phyloP scores from a whole-genome alignment of 106 monocot genomes.

The Phalaenopsis equestris region DNA sequence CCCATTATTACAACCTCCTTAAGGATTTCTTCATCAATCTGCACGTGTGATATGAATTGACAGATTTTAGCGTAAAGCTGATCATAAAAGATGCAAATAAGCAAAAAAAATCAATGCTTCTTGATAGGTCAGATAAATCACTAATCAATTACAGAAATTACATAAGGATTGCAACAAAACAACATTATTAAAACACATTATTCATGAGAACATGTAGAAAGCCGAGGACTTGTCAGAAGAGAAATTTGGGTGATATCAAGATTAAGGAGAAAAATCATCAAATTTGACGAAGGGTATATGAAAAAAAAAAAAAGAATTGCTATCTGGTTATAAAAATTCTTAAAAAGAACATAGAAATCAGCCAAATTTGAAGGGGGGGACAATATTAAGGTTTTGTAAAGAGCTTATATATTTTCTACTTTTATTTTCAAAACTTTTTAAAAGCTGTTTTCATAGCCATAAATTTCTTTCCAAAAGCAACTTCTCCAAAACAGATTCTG shows the following conservation, averaged over 20 bases:
- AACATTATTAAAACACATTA: background rate
- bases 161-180: background rate
- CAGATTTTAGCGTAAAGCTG: background rate
- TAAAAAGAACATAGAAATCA: background rate
- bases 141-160: background rate
- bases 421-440: no score
- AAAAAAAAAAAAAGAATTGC: background rate
- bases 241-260: background rate
- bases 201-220: background rate
- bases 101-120: background rate
- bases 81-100: background rate
- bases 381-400: no score
- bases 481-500: no score
- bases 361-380: background rate
- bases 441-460: no score
- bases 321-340: background rate
- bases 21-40: constrained; percentile 85
- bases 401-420: no score
- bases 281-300: background rate
- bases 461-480: no score
- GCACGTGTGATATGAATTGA: background rate
- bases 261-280: background rate
- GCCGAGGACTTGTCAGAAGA: background rate
- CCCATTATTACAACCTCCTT: constrained; percentile 59
- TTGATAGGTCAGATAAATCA: background rate